A percentile compares a stretch with the other conserved stretches of the same genome.
These are phyloP conservation scores for Quercus dentata DNA, from an alignment of 306 rosid genomes.

Conservation along the genomic window DNA sequence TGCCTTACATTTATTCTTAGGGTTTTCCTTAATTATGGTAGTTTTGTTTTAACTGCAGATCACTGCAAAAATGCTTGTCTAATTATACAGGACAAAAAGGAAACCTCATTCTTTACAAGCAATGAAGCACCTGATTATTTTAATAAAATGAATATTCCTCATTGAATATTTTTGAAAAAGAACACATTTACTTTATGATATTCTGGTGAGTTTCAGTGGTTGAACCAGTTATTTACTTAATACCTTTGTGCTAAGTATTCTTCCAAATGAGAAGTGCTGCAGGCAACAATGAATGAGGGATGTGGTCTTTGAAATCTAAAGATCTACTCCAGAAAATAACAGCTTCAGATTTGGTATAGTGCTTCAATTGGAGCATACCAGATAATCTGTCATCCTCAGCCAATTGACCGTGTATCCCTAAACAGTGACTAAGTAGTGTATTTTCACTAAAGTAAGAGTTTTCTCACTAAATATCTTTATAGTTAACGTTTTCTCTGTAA, in stretches of 20 bases:
- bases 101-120: neutral
- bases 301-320: neutral
- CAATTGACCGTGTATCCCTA: neutral
- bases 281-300: neutral
- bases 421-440: neutral
- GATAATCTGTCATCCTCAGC: neutral
- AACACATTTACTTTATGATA: neutral
- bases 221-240: neutral
- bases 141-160: neutral
- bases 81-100: neutral
- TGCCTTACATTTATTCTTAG: neutral
- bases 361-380: neutral
- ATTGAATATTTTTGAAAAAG: neutral
- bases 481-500: neutral
- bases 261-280: neutral
- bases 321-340: neutral
- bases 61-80: neutral
- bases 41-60: neutral
- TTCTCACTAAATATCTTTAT: neutral
- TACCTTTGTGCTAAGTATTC: neutral
- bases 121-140: neutral
- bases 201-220: neutral
- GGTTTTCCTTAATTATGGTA: neutral
- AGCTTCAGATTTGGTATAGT: neutral
- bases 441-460: too few species aligned